Base-by-base conservation (phyloP, 306 rosid species). In the Cotoneaster glaucophyllus region DNA sequence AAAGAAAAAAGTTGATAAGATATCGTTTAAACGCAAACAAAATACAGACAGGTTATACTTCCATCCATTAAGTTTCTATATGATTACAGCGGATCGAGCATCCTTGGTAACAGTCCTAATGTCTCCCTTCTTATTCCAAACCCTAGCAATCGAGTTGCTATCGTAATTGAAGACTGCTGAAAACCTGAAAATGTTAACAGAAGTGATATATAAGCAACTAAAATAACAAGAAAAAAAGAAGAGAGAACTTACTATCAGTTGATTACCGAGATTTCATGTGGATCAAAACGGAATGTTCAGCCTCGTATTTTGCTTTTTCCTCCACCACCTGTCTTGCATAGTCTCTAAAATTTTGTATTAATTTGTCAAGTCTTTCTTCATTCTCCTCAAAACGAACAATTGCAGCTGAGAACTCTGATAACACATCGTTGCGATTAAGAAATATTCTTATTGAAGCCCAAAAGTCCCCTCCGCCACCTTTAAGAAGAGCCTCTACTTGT, bases 71-170 rank as follows among this genome's bases (percentile, higher is more conserved):
- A 25, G 15, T 6, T 29, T 39, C 29, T 25, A 50, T 31, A n/a
- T 34, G 28, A 68, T 70, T 90, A 94, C 98, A 84, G 88, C 89
- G 37, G 93, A 72, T 24, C 87, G 88, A 2, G 96, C 97, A 67
- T 82, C 87, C 85, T 66, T 94, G 43, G 97, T 91, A 52, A 94
- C 88, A 19, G 86, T 31, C 4, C 5, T 29, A 29, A 31, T 31
- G 34, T 94, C 95, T 86, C 91, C 98, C 41, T 82, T 90, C 78
- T 93, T 93, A 52, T 94, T 90, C 98, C 98, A 94, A 77, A 90
- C 70, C 80, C 98, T 86, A 19, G 98, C 97, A 74, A 94, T 80
- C 15, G 94, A 91, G 82, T 91, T 96, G 78, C 57, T 74, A 84
- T 94, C 97, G 79, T 87, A 97, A 79, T 83, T 87, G 81, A 94